Percentiles rank a stretch among this genome's conserved stretches.
Evolutionary conservation across 1,284 basidiomycete species (phyloP).

Genomic region (Gymnopus androsaceus): DNA sequence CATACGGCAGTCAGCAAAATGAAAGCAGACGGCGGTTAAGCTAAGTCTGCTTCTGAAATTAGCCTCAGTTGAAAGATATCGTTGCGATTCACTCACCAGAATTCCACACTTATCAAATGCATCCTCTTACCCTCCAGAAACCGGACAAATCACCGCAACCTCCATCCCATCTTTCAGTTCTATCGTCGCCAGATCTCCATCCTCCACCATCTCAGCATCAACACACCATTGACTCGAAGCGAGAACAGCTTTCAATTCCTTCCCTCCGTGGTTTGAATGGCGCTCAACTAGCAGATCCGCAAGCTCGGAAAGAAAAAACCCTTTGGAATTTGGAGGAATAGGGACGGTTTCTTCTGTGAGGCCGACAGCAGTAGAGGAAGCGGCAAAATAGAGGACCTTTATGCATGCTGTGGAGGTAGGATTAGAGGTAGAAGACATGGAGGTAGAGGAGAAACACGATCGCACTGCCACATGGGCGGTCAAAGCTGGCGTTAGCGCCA

Average conservation of each 20-base stretch:
- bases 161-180: constrained; percentile 71
- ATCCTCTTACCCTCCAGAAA: constrained; percentile 69
- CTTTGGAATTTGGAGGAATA: constrained; percentile 33
- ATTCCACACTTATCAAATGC: too few relatives aligned
- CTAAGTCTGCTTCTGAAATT: too few relatives aligned
- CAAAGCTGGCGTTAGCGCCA: too few relatives aligned
- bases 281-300: constrained; percentile 48
- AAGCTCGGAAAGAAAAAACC: constrained; percentile 57
- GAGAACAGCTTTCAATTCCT: constrained; percentile 41
- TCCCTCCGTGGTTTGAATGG: constrained; percentile 45
- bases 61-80: too few relatives aligned
- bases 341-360: constrained; percentile 55
- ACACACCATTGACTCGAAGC: constrained; percentile 73
- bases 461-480: too few relatives aligned
- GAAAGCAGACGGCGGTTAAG: too few relatives aligned
- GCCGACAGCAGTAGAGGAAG: constrained; percentile 69
- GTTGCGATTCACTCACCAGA: too few relatives aligned
- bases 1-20: too few relatives aligned
- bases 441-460: background rate
- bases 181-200: constrained; percentile 42
- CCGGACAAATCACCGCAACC: constrained; percentile 79
- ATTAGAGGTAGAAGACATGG: background rate
- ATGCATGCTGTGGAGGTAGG: constrained; percentile 35
- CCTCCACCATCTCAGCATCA: constrained; percentile 76
- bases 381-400: constrained; percentile 80